These are phyloP conservation scores for Vicia villosa DNA, from an alignment of 306 rosid species.

Conservation along the genomic window DNA sequence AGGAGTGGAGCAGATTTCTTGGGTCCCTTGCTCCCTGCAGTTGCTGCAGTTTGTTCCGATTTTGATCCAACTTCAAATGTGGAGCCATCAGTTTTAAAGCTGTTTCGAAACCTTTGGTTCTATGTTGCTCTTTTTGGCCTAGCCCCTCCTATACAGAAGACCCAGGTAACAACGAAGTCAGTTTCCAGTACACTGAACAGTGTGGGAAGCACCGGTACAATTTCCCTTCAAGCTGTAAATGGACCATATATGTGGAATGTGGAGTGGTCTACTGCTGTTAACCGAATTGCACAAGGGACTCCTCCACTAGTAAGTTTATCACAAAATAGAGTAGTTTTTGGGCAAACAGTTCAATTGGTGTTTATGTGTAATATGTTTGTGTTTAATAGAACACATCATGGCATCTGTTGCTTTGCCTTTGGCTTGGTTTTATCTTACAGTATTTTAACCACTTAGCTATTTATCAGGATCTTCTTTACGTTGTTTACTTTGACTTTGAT, in stretches of 20 bases:
- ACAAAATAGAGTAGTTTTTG: slow-evolving; percentile 4
- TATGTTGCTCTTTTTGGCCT: slow-evolving; percentile 96
- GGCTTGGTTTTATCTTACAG: slow-evolving; percentile 20
- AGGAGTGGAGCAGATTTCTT: slow-evolving; percentile 99
- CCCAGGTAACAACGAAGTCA: slow-evolving; percentile 61
- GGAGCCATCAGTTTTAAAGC: slow-evolving; percentile 94
- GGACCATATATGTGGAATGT: slow-evolving; percentile 98
- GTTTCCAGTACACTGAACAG: slow-evolving; percentile 82
- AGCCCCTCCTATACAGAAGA: slow-evolving; percentile 88
- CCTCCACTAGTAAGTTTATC: slow-evolving; percentile 93
- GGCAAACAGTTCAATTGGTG: slow-evolving; percentile 21
- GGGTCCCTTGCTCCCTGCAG: slow-evolving; percentile 97
- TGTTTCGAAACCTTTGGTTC: slow-evolving; percentile 98
- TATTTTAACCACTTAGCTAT: not conserved
- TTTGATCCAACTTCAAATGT: slow-evolving; percentile 82
- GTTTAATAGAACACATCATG: slow-evolving; percentile 1
- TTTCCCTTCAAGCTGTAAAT: slow-evolving; percentile 89
- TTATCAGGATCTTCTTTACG: not conserved
- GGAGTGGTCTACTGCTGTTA: slow-evolving; percentile 90
- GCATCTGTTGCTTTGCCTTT: slow-evolving; percentile 18
- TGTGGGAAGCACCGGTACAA: slow-evolving; percentile 75
- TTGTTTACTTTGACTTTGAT: slow-evolving; percentile 6
- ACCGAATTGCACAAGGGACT: slow-evolving; percentile 89
- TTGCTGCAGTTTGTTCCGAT: slow-evolving; percentile 95
- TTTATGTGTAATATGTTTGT: slow-evolving; percentile 8